phyloP scores from a whole-genome alignment of 139 green algal species.

The Chlorella sorokiniana region DNA sequence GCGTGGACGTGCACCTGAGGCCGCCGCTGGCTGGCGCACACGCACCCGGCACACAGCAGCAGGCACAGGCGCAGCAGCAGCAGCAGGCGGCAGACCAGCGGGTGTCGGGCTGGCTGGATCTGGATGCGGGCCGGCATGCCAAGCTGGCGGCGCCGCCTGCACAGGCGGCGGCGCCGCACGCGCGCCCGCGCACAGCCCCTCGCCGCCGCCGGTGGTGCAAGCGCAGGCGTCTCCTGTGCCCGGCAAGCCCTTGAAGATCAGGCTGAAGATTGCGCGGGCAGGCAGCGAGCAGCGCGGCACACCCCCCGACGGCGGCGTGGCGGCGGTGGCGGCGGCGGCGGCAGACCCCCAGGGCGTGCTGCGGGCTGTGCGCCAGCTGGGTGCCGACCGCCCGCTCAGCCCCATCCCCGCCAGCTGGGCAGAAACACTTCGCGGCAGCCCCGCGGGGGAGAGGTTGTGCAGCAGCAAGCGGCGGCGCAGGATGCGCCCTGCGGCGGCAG shows the following conservation, averaged over 20 bases:
- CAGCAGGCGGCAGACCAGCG: background rate
- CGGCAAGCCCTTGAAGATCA: conserved; percentile 9
- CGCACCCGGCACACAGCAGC: background rate
- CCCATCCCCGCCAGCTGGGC: conserved; percentile 2
- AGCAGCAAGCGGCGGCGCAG: background rate
- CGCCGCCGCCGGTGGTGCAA: background rate
- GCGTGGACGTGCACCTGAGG: too few relatives aligned
- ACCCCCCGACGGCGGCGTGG: background rate
- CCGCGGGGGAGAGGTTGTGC: background rate
- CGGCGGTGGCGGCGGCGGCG: background rate
- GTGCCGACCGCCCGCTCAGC: background rate
- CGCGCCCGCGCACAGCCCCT: too few relatives aligned
- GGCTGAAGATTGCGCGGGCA: conserved; percentile 4
- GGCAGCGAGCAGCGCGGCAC: background rate
- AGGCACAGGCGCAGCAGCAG: background rate
- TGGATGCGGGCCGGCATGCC: background rate
- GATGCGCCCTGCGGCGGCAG: background rate
- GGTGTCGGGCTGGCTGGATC: background rate
- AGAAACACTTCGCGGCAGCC: background rate
- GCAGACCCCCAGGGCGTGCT: background rate
- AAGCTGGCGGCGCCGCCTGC: background rate
- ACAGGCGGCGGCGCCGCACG: too few relatives aligned
- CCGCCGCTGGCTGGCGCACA: background rate
- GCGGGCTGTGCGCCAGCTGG: conserved; percentile 14
- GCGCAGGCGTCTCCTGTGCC: background rate